These are phyloP conservation scores for Hansenula sp. DNA, from an alignment of 1,139 yeast genomes.

Conservation along the genomic window DNA sequence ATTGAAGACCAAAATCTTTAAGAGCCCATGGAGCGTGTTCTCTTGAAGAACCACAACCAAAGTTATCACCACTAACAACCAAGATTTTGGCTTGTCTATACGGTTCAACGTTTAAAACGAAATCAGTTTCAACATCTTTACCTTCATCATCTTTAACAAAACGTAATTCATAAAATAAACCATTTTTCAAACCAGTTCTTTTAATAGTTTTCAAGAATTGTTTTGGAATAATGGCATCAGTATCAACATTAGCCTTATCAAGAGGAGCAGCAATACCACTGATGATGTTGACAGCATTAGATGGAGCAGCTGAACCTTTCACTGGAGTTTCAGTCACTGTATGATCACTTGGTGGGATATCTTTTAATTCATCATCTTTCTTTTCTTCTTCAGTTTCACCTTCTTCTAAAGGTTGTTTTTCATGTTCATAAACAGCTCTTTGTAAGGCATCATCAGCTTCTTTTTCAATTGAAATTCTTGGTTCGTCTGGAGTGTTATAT, in stretches of 20 bases:
- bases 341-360: conserved; percentile 48
- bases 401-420: conserved; percentile 48
- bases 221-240: conserved; percentile 97
- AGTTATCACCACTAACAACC: conserved; percentile 92
- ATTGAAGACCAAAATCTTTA: conserved; percentile 93
- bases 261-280: conserved; percentile 91
- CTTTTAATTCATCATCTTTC: conserved; percentile 47
- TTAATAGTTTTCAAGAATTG: conserved; percentile 96
- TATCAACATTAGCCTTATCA: conserved; percentile 91
- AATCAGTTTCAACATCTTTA: conserved; percentile 78
- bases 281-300: conserved; percentile 71
- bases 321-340: conserved; percentile 31
- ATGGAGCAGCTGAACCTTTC: conserved; percentile 26
- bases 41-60: conserved; percentile 98
- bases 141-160: conserved; percentile 68
- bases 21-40: conserved; percentile 99
- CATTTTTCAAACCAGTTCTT: conserved; percentile 87
- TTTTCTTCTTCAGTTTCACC: conserved; percentile 31
- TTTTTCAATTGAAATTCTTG: conserved; percentile 54
- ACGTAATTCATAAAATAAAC: conserved; percentile 88
- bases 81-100: conserved; percentile 76
- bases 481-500: conserved; percentile 55
- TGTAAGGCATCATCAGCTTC: conserved; percentile 54
- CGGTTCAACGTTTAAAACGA: conserved; percentile 80
- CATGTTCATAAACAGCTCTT: conserved; percentile 67